Percentiles rank a stretch among this genome's conserved stretches.
phyloP scores from a whole-genome alignment of 768 basidiomycete genomes.

The Pleurotus citrinopileatus region DNA sequence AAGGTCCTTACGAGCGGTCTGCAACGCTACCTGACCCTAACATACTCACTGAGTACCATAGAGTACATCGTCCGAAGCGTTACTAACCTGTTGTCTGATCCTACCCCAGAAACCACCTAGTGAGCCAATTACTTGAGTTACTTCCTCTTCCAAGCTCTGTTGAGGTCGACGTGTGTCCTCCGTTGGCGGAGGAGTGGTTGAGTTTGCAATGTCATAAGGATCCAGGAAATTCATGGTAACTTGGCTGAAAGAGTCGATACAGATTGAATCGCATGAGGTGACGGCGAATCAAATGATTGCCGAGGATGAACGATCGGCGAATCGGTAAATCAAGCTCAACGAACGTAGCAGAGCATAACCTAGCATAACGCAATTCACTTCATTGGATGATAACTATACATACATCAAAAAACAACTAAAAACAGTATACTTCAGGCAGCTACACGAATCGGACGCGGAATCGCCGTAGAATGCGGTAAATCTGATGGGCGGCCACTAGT shows the following conservation, averaged over 20 bases:
- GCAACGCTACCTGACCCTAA: constrained; percentile 68
- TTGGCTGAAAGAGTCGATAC: not conserved
- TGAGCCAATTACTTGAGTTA: constrained; percentile 85
- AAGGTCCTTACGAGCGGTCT: constrained; percentile 72
- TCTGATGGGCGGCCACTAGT: not conserved
- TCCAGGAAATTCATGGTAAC: constrained; percentile 72
- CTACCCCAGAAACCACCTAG: constrained; percentile 88
- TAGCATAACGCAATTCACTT: not conserved
- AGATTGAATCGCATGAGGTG: constrained; percentile 13
- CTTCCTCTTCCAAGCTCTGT: constrained; percentile 79
- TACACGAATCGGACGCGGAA: not conserved
- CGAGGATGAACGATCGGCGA: not conserved
- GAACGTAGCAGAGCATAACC: not conserved
- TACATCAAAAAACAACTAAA: not conserved
- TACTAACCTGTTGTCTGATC: constrained; percentile 78
- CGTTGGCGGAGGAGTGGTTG: constrained; percentile 45
- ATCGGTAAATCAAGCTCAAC: not conserved
- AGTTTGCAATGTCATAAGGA: constrained; percentile 55
- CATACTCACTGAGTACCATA: constrained; percentile 7
- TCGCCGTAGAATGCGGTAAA: not conserved
- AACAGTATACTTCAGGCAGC: not conserved
- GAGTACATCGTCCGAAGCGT: not conserved
- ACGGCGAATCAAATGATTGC: constrained; percentile 19
- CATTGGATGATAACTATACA: not conserved
- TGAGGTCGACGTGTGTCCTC: constrained; percentile 26